Conservation (phyloP, 768 basidiomycete genomes). For the Pisolithus albus region DNA sequence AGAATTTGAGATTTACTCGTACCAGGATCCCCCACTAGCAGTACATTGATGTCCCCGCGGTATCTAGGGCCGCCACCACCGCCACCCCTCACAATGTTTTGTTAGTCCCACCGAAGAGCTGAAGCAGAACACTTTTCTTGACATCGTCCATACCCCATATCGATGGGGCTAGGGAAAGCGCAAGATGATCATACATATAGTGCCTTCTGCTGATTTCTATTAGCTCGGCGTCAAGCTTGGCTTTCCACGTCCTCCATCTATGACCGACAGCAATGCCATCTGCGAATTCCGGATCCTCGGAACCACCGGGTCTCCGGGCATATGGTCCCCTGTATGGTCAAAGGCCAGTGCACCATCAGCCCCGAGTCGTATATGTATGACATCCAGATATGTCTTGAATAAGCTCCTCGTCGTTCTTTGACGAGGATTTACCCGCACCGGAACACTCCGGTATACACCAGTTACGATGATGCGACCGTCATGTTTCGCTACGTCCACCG, state of each 20-base stretch:
- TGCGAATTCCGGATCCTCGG: constrained; percentile 56
- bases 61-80: too few species aligned
- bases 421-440: constrained; percentile 90
- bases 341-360: constrained; percentile 56
- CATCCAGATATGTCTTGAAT: constrained; percentile 97
- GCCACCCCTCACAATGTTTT: too few species aligned
- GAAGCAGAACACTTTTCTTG: too few species aligned
- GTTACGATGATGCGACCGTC: constrained; percentile 88
- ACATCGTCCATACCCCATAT: too few species aligned
- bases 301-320: constrained; percentile 65
- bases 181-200: constrained; percentile 85
- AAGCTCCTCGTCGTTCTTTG: constrained; percentile 91
- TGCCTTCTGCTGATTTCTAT: constrained; percentile 62
- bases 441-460: constrained; percentile 92
- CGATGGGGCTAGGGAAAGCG: too few species aligned
- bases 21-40: constrained; percentile 97
- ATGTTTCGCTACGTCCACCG: constrained; percentile 94
- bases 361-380: constrained; percentile 83
- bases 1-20: constrained; percentile 94
- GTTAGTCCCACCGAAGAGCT: too few species aligned
- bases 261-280: constrained; percentile 33
- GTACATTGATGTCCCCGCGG: constrained; percentile 96
- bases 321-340: constrained; percentile 66
- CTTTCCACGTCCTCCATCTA: constrained; percentile 37
- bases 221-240: constrained; percentile 76